Conservation (phyloP, 2,329 filamentous ascomycete genomes). For the Fusarium sulawesiense region DNA sequence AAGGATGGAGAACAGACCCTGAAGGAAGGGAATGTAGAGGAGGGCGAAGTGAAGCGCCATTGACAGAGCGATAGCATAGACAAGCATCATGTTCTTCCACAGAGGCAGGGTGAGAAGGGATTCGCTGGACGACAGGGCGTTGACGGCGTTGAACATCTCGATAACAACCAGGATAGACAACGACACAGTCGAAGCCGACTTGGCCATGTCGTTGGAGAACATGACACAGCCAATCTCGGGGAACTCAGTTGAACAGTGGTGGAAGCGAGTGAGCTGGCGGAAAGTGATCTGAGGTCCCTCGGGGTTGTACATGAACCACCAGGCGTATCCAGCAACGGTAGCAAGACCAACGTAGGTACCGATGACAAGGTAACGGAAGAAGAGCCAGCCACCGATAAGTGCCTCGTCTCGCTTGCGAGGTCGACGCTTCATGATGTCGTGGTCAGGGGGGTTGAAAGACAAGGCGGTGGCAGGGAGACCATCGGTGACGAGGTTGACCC, state of each 20-base stretch:
- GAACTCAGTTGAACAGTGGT: constrained; percentile 87
- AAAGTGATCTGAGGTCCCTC: constrained; percentile 92
- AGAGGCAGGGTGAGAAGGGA: constrained; percentile 91
- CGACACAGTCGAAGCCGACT: constrained; percentile 91
- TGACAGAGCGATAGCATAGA: constrained; percentile 91
- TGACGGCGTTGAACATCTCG: constrained; percentile 99
- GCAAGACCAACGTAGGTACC: constrained; percentile 94
- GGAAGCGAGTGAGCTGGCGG: constrained; percentile 91
- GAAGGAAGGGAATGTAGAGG: constrained; percentile 90
- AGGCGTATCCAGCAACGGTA: constrained; percentile 97
- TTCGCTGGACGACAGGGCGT: constrained; percentile 94
- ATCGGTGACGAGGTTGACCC: constrained; percentile 98
- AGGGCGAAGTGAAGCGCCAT: constrained; percentile 97
- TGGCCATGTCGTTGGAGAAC: constrained; percentile 87
- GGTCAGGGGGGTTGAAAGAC: constrained; percentile 98
- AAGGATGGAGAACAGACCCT: constrained; percentile 89
- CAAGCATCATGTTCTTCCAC: constrained; percentile 99
- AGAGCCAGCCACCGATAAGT: constrained; percentile 94
- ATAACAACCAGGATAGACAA: constrained; percentile 94
- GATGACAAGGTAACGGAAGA: constrained; percentile 97
- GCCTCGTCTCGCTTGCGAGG: constrained; percentile 93
- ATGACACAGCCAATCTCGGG: constrained; percentile 91
- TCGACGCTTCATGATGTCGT: constrained; percentile 95
- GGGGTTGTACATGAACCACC: constrained; percentile 99
- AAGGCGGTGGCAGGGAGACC: constrained; percentile 95